These are phyloP conservation scores for Claviceps sorghi DNA, from an alignment of 2,329 filamentous ascomycete genomes.

Conservation along the genomic window DNA sequence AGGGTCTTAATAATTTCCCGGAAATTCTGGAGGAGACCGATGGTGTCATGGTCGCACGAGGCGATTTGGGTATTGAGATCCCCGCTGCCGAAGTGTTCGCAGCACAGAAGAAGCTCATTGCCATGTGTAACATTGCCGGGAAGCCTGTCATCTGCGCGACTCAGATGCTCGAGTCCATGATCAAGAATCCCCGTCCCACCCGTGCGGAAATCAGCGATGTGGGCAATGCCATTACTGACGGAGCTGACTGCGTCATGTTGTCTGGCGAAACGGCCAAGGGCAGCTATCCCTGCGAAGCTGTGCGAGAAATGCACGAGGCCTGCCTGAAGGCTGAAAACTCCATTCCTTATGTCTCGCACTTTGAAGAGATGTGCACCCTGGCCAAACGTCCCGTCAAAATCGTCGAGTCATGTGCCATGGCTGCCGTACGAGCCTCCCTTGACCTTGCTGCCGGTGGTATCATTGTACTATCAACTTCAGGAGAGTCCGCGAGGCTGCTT, in stretches of 20 bases:
- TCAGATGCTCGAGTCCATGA: slow-evolving; percentile 99
- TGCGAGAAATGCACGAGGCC: slow-evolving; percentile 96
- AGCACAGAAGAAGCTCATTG: slow-evolving; percentile 99
- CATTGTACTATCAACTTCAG: slow-evolving; percentile 88
- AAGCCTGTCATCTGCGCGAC: slow-evolving; percentile 98
- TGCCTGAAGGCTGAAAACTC: slow-evolving; percentile 94
- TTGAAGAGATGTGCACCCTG: slow-evolving; percentile 82
- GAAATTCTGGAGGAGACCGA: slow-evolving; percentile 94
- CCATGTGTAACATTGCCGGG: slow-evolving; percentile 98
- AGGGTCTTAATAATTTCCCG: slow-evolving; percentile 98
- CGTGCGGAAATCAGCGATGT: slow-evolving; percentile 98
- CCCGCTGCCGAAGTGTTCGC: slow-evolving; percentile 97
- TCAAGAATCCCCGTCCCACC: slow-evolving; percentile 96
- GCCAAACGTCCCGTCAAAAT: slow-evolving; percentile 73
- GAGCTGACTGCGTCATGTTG: slow-evolving; percentile 98
- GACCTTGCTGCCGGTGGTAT: slow-evolving; percentile 95
- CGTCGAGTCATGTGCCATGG: slow-evolving; percentile 91
- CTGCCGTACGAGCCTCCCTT: slow-evolving; percentile 85
- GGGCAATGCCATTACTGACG: slow-evolving; percentile 93
- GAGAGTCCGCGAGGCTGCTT: slow-evolving; percentile 82
- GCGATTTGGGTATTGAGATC: slow-evolving; percentile 92
- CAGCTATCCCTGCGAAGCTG: slow-evolving; percentile 79
- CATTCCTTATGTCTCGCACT: slow-evolving; percentile 92
- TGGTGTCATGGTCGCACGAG: slow-evolving; percentile 99
- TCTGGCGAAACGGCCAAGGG: slow-evolving; percentile 99